These are phyloP conservation scores for Linnemannia hyalina DNA, from an alignment of 192 early-diverging fungal genomes.

Conservation along the genomic window DNA sequence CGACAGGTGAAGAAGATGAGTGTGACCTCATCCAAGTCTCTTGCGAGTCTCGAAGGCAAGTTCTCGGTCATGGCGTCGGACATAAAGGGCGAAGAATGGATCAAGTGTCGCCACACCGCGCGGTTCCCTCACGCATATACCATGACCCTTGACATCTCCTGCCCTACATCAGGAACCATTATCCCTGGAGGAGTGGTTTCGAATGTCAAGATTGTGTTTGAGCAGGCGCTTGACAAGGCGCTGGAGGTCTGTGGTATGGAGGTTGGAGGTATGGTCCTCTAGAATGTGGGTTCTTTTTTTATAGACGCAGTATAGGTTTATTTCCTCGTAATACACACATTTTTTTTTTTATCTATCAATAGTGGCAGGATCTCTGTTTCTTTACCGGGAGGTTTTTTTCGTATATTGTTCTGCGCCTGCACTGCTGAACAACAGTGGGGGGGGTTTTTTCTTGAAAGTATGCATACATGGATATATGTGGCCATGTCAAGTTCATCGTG, in stretches of 20 bases:
- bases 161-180: slow-evolving; percentile 10
- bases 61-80: slow-evolving; percentile 17
- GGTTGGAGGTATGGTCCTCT: slow-evolving; percentile 19
- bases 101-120: slow-evolving; percentile 20
- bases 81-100: background rate
- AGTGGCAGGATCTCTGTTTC: background rate
- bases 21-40: slow-evolving; percentile 30
- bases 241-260: slow-evolving; percentile 37
- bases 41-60: slow-evolving; percentile 32
- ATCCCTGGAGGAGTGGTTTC: slow-evolving; percentile 12
- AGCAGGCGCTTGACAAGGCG: slow-evolving; percentile 14
- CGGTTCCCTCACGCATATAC: slow-evolving; percentile 19
- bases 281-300: background rate
- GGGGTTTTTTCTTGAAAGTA: too few relatives aligned
- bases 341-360: background rate
- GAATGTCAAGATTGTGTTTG: slow-evolving; percentile 25
- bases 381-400: background rate
- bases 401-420: background rate
- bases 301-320: background rate
- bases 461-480: background rate
- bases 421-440: background rate
- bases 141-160: slow-evolving; percentile 27
- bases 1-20: slow-evolving; percentile 21
- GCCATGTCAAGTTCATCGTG: background rate
- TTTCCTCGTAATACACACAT: background rate